These are phyloP conservation scores for Cucurbita maxima DNA, from an alignment of 306 rosid species.

Conservation along the genomic window DNA sequence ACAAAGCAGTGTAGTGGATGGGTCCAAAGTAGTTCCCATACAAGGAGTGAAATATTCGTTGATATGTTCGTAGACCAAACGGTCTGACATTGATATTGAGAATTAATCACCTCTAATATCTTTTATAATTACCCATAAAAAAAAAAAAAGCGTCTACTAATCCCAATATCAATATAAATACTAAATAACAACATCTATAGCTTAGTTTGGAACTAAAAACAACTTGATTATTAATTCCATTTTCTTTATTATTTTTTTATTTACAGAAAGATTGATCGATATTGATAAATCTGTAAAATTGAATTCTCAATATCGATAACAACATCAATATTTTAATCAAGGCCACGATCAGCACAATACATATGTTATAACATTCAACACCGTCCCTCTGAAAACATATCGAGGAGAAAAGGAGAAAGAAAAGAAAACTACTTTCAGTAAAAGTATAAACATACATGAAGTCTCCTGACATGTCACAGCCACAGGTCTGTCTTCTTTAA, in stretches of 20 bases:
- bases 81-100: neutral
- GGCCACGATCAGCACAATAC: neutral
- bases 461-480: slow-evolving; percentile 59
- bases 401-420: neutral
- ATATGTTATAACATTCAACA: neutral
- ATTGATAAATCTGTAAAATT: neutral
- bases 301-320: neutral
- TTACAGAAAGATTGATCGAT: too few species aligned
- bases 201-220: neutral
- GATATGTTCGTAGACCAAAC: neutral
- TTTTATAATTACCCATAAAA: neutral
- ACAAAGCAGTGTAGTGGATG: neutral
- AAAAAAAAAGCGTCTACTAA: neutral
- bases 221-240: neutral
- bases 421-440: neutral
- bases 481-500: slow-evolving; percentile 81
- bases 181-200: neutral
- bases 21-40: neutral
- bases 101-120: too few species aligned
- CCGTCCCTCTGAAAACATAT: neutral
- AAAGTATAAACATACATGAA: slow-evolving; percentile 54
- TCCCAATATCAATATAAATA: neutral
- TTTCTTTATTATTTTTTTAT: too few species aligned
- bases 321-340: neutral
- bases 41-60: neutral